phyloP scores from a whole-genome alignment of 805 yeast genomes.

The Blastobotrys chiropterorum region DNA sequence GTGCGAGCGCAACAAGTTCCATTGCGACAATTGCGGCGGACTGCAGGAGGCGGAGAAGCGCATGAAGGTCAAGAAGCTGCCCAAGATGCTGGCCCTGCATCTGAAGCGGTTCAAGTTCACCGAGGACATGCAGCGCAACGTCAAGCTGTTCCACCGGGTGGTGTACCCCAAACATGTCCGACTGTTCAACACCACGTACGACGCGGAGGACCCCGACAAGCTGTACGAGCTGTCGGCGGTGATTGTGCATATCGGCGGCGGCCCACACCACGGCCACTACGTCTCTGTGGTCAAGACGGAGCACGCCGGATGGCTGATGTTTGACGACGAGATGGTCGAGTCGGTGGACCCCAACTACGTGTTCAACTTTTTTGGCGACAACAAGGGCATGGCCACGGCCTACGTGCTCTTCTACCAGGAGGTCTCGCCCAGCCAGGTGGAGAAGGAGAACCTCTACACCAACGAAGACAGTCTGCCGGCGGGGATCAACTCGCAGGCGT shows the following conservation, averaged over 20 bases:
- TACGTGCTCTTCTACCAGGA: slow-evolving; percentile 80
- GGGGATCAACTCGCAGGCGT: too few species aligned
- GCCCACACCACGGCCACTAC: slow-evolving; percentile 97
- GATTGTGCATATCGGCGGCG: slow-evolving; percentile 94
- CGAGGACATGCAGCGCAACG: slow-evolving; percentile 72
- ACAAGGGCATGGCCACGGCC: slow-evolving; percentile 84
- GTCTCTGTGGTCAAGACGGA: slow-evolving; percentile 78
- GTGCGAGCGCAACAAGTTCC: slow-evolving; percentile 82
- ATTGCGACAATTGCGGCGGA: slow-evolving; percentile 85
- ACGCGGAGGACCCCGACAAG: slow-evolving; percentile 44
- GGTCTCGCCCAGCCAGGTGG: slow-evolving; percentile 25
- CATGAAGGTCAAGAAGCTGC: slow-evolving; percentile 70
- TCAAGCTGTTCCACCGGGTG: slow-evolving; percentile 80
- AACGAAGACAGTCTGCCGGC: too few species aligned
- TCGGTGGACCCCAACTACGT: slow-evolving; percentile 79
- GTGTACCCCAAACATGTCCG: slow-evolving; percentile 70
- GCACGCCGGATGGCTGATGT: slow-evolving; percentile 79
- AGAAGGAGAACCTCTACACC: slow-evolving; percentile 22
- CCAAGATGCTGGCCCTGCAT: slow-evolving; percentile 75
- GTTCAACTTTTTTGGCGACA: slow-evolving; percentile 79
- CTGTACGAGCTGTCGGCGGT: slow-evolving; percentile 78
- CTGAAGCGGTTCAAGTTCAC: slow-evolving; percentile 88
- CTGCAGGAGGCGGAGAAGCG: slow-evolving; percentile 92
- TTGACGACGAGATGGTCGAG: slow-evolving; percentile 94
- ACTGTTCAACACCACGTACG: slow-evolving; percentile 57